These are phyloP conservation scores for Limnanthes douglasii DNA, from an alignment of 345 rosid species.

Conservation along the genomic window DNA sequence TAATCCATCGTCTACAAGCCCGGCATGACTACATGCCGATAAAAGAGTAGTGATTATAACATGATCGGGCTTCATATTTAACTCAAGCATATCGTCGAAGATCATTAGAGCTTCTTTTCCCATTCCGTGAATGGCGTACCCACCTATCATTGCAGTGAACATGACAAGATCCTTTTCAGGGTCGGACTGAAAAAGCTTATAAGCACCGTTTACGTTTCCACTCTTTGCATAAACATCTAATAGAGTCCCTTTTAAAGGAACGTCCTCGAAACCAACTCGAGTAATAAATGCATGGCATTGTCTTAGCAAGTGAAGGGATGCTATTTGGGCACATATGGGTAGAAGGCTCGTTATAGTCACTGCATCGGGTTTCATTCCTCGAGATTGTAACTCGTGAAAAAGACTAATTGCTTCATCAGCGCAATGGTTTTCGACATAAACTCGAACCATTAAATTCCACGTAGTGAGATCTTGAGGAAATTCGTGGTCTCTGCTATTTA, in stretches of 20 bases:
- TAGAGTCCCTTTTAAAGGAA: constrained; percentile 42
- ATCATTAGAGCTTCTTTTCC: constrained; percentile 61
- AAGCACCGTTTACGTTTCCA: constrained; percentile 43
- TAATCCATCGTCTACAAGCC: constrained; percentile 58
- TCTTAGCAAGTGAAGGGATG: constrained; percentile 42
- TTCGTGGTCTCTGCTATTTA: constrained; percentile 30
- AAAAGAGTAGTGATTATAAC: constrained; percentile 42
- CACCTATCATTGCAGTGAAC: constrained; percentile 70
- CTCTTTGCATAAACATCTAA: constrained; percentile 74
- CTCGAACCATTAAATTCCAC: constrained; percentile 77
- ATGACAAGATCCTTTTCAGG: constrained; percentile 47
- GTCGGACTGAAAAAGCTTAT: constrained; percentile 35
- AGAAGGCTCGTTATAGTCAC: constrained; percentile 65
- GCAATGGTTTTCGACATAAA: constrained; percentile 37
- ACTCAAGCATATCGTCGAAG: constrained; percentile 41
- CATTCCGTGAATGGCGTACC: constrained; percentile 78
- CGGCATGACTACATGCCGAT: constrained; percentile 79
- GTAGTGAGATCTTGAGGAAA: constrained; percentile 55
- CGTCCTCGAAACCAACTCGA: constrained; percentile 44
- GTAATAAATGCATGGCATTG: constrained; percentile 65
- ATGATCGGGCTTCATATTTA: constrained; percentile 57
- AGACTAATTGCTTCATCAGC: constrained; percentile 35
- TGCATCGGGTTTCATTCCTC: constrained; percentile 56
- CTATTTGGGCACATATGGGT: constrained; percentile 47
- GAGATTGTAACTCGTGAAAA: constrained; percentile 38